These are phyloP conservation scores for Salix suchowensis DNA, from an alignment of 345 rosid species.

Conservation along the genomic window DNA sequence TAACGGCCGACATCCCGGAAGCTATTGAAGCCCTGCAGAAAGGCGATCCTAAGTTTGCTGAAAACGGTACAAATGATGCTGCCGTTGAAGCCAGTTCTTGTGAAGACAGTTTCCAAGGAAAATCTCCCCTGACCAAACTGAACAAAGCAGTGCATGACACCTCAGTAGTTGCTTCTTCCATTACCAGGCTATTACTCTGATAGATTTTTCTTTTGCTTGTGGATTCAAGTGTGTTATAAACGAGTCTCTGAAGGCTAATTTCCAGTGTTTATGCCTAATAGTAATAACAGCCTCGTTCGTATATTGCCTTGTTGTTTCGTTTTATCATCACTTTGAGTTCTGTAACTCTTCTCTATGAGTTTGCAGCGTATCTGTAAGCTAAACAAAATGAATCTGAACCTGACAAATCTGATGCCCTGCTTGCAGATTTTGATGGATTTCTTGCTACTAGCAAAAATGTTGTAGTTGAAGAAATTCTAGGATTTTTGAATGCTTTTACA, in stretches of 20 bases:
- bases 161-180: not conserved
- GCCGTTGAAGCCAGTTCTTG: not conserved
- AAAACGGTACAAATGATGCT: not conserved
- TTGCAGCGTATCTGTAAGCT: no score
- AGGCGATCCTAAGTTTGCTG: not conserved
- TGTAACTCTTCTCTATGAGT: no score
- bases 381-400: no score
- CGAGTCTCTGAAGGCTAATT: not conserved
- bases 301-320: no score
- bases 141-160: not conserved
- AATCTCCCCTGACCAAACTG: not conserved
- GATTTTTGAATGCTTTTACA: no score
- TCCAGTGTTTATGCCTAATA: not conserved
- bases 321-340: no score
- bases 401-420: no score
- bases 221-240: not conserved
- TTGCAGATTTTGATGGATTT: no score
- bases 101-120: not conserved
- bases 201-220: not conserved
- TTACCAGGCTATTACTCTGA: not conserved
- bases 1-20: not conserved
- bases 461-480: no score
- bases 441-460: no score
- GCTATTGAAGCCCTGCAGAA: not conserved
- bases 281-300: no score